A percentile compares a stretch with the other conserved stretches of the same genome.
Conservation (phyloP, 2,329 filamentous ascomycete species). For the Fusarium sp. region DNA sequence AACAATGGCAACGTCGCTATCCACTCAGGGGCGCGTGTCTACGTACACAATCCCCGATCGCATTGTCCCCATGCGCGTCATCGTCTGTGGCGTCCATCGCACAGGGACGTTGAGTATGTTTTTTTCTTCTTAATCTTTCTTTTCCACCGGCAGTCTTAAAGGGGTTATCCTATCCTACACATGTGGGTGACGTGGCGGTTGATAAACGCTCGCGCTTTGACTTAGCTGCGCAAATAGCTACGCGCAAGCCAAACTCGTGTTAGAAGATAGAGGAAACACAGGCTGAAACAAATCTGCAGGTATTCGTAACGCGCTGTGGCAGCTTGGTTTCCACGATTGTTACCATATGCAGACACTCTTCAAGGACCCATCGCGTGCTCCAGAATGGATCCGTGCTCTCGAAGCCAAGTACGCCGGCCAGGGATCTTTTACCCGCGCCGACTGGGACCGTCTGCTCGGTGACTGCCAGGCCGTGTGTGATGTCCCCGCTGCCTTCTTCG, state of each 20-base stretch:
- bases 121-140: not conserved
- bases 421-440: conserved; percentile 52
- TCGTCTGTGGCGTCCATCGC: conserved; percentile 57
- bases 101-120: conserved; percentile 56
- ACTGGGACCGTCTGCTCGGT: conserved; percentile 63
- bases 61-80: conserved; percentile 57
- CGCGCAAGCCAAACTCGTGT: not conserved
- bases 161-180: not conserved
- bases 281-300: conserved; percentile 45
- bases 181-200: conserved; percentile 2
- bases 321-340: conserved; percentile 55
- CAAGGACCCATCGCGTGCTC: conserved; percentile 44
- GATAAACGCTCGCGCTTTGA: conserved; percentile 3
- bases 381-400: conserved; percentile 52
- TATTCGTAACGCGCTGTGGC: conserved; percentile 52
- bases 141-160: not conserved
- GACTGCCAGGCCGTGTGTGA: conserved; percentile 66
- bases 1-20: conserved; percentile 29
- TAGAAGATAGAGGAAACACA: not conserved
- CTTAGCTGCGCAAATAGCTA: not conserved
- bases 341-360: conserved; percentile 55
- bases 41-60: conserved; percentile 42
- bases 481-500: conserved; percentile 68
- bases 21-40: conserved; percentile 23
- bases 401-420: conserved; percentile 52